Evolutionary conservation across 2,329 filamentous ascomycete genomes (phyloP).

Genomic region (Hypoxylon sp.): DNA sequence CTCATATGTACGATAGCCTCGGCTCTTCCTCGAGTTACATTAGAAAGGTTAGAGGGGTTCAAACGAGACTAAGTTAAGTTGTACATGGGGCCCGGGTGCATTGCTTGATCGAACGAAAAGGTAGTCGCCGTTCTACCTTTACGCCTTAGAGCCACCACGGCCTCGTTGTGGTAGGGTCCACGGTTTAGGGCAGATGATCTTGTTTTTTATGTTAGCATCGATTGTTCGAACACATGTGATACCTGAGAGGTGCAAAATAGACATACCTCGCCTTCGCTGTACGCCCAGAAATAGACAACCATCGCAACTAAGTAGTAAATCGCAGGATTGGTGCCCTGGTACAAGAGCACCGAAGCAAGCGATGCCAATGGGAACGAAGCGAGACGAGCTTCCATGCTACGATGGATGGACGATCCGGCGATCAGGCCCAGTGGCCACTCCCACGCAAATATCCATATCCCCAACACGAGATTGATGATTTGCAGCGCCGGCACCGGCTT

Average conservation of each 20-base stretch:
- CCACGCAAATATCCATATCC: slow-evolving; percentile 82
- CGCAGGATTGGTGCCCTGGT: slow-evolving; percentile 92
- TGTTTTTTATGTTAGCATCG: slow-evolving; percentile 19
- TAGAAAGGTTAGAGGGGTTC: background rate
- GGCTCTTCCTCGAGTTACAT: background rate
- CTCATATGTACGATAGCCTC: slow-evolving; percentile 28
- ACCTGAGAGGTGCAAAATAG: background rate
- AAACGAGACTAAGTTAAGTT: slow-evolving; percentile 11
- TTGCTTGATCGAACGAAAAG: slow-evolving; percentile 47
- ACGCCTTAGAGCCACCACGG: slow-evolving; percentile 58
- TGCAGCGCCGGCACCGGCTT: slow-evolving; percentile 91
- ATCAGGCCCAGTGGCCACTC: slow-evolving; percentile 90
- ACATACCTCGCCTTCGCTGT: slow-evolving; percentile 95
- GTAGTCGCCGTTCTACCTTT: slow-evolving; percentile 51
- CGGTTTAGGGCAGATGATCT: slow-evolving; percentile 78
- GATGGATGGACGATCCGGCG: slow-evolving; percentile 83
- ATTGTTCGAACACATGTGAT: slow-evolving; percentile 2
- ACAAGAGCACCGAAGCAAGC: slow-evolving; percentile 82
- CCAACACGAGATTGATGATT: slow-evolving; percentile 88
- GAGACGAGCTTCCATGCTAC: slow-evolving; percentile 88
- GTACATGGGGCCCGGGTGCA: slow-evolving; percentile 32
- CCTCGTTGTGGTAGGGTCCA: slow-evolving; percentile 77
- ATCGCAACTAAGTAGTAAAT: slow-evolving; percentile 92
- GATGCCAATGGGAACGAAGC: slow-evolving; percentile 85
- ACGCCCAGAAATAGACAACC: slow-evolving; percentile 94